Evolutionary conservation across 2,329 filamentous ascomycete species (phyloP), one percentile per base, ranked within the genome.

Genomic region (Pyricularia pennisetigena): DNA sequence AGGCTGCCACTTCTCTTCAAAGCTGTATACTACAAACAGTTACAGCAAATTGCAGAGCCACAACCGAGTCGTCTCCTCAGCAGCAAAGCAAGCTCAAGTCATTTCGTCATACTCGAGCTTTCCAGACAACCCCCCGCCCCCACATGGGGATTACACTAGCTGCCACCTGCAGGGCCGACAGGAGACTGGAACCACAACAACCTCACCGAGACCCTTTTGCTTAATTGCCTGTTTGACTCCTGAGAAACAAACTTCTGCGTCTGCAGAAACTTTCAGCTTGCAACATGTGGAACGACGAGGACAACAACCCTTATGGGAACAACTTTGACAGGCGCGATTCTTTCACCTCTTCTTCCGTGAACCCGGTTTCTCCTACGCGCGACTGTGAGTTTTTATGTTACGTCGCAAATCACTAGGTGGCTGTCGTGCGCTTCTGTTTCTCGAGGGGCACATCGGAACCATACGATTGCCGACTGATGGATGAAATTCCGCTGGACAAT

Each of bases 281-380:
- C 77, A 85, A 74, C 73, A 98, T 98, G 94, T 98, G 94, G 94
- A 96, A 97, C 85, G 94, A 98, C 83, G 94, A 98, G 81, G 93
- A 98, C 77, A 98, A 98, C 81, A 98, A 98, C 78, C 94, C 94
- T 5, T 97, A 98, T 76, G 94, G 93, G 72, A 87, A 84, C 74
- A 94, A 92, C 79, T 97, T 97, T 82, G 92, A 95, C 78, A 90
- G 91, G 74, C 88, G 92, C 74, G 92, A 96, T 78, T 92, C 91
- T 70, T 88, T 90, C 77, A 85, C 88, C 64, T 92, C 90, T 30
- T 90, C 90, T 35, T 82, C 83, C 62, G 83, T 83, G 24, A 88
- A 90, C 75, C 87, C 89, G 26, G 82, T 87, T 68, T 91, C 89
- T 57, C 88, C 89, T 64, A 79, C 78, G 62, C 83, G 79, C 77